A percentile compares a stretch with the other conserved stretches of the same genome.
Evolutionary conservation across 805 yeast genomes (phyloP).

Genomic region (Cephaloascus fragrans): DNA sequence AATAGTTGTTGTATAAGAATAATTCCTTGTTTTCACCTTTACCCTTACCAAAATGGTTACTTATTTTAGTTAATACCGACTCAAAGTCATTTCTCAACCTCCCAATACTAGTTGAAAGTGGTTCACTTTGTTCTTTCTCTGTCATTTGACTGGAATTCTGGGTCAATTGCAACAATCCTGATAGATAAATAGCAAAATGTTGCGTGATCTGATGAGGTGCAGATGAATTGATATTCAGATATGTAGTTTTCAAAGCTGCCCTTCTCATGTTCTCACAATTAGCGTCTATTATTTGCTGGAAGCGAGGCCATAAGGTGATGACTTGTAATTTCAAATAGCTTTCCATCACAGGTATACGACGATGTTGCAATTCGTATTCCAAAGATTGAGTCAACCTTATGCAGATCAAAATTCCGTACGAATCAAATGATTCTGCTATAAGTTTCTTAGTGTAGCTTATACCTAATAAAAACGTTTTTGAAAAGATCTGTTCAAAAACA

Average conservation of each 20-base stretch:
- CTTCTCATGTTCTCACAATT: conserved; percentile 67
- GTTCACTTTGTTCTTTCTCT: conserved; percentile 43
- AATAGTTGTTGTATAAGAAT: conserved; percentile 67
- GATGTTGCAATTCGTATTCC: conserved; percentile 56
- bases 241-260: conserved; percentile 22
- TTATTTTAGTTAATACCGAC: conserved; percentile 60
- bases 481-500: conserved; percentile 39
- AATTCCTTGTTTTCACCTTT: conserved; percentile 44
- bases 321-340: conserved; percentile 59
- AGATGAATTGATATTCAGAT: conserved; percentile 13
- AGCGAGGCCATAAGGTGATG: conserved; percentile 77
- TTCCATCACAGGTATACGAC: conserved; percentile 61
- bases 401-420: conserved; percentile 67
- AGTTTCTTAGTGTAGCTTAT: conserved; percentile 33
- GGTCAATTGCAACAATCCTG: conserved; percentile 57
- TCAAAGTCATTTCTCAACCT: conserved; percentile 78
- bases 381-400: conserved; percentile 62
- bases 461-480: conserved; percentile 42
- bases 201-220: conserved; percentile 59
- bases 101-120: conserved; percentile 57
- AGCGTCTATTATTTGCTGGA: conserved; percentile 65
- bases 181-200: conserved; percentile 63
- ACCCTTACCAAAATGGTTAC: conserved; percentile 27
- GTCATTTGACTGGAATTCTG: conserved; percentile 12
- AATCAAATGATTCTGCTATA: conserved; percentile 44